A percentile compares a stretch with the other conserved stretches of the same genome.
phyloP scores from a whole-genome alignment of 2,329 filamentous ascomycete species.

The Metarhizium sp. region DNA sequence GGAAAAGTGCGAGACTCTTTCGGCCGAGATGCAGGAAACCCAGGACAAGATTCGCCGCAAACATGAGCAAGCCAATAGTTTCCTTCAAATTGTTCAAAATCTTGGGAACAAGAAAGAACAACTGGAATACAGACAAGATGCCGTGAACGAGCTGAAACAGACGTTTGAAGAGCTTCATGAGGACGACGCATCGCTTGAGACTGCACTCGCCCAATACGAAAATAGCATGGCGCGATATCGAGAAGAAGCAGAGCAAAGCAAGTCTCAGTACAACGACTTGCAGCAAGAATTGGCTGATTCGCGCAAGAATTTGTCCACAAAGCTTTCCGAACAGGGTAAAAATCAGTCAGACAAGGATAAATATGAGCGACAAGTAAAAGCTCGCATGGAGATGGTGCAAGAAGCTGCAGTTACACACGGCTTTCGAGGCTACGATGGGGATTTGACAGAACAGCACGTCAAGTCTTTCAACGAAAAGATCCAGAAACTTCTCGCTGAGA shows the following conservation, averaged over 20 bases:
- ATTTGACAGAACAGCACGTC: constrained; percentile 65
- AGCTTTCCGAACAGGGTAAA: constrained; percentile 61
- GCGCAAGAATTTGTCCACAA: constrained; percentile 38
- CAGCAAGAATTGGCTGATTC: constrained; percentile 35
- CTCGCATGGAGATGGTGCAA: constrained; percentile 65
- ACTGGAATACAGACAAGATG: constrained; percentile 59
- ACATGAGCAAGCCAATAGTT: constrained; percentile 64
- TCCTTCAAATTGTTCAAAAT: constrained; percentile 63
- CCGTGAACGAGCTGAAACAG: constrained; percentile 57
- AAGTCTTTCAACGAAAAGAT: constrained; percentile 70
- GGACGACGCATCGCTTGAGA: constrained; percentile 65
- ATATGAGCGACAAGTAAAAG: constrained; percentile 69
- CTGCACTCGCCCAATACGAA: constrained; percentile 68
- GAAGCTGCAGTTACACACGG: constrained; percentile 67
- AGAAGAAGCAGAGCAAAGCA: constrained; percentile 53
- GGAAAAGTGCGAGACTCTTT: constrained; percentile 48
- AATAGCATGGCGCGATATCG: constrained; percentile 59
- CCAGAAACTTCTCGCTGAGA: constrained; percentile 64
- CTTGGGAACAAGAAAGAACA: constrained; percentile 70
- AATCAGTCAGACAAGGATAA: constrained; percentile 79
- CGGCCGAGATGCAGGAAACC: constrained; percentile 51
- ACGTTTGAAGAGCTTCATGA: constrained; percentile 72
- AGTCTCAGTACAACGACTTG: constrained; percentile 57
- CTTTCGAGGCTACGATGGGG: constrained; percentile 76
- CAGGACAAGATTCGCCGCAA: constrained; percentile 52